A percentile compares a stretch with the other conserved stretches of the same genome.
These are phyloP conservation scores for Amphicarpaea edgeworthii DNA, from an alignment of 306 rosid genomes.

Conservation along the genomic window DNA sequence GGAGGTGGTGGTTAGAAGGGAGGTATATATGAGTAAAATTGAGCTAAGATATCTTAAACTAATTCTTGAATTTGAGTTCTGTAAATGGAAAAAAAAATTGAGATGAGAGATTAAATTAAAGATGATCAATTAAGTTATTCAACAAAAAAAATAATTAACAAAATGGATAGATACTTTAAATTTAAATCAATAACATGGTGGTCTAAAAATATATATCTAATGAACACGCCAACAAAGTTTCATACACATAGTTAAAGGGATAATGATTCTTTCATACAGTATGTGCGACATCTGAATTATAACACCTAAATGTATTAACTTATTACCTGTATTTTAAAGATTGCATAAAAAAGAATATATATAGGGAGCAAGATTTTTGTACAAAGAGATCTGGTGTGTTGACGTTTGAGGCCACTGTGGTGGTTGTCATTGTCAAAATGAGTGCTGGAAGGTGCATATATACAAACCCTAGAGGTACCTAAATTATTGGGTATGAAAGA, in stretches of 20 bases:
- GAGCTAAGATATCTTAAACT: too few species aligned
- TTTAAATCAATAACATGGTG: too few species aligned
- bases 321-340: background rate
- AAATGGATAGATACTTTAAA: too few species aligned
- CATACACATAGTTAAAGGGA: too few species aligned
- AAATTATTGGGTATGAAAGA: slow-evolving; percentile 3
- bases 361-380: slow-evolving; percentile 5
- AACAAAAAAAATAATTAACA: too few species aligned
- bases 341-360: background rate
- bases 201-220: too few species aligned
- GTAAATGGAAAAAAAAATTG: too few species aligned
- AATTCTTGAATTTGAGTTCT: too few species aligned
- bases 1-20: background rate
- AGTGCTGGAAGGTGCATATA: slow-evolving; percentile 40
- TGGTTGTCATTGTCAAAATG: slow-evolving; percentile 49
- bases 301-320: background rate
- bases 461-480: slow-evolving; percentile 28
- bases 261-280: background rate
- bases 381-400: slow-evolving; percentile 27
- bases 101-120: too few species aligned
- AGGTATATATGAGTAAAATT: too few species aligned
- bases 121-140: too few species aligned
- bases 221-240: too few species aligned
- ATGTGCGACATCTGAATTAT: slow-evolving; percentile 3
- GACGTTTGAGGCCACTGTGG: slow-evolving; percentile 42